phyloP scores from a whole-genome alignment of 2,329 filamentous ascomycete species.

The Fusarium abutilonis region DNA sequence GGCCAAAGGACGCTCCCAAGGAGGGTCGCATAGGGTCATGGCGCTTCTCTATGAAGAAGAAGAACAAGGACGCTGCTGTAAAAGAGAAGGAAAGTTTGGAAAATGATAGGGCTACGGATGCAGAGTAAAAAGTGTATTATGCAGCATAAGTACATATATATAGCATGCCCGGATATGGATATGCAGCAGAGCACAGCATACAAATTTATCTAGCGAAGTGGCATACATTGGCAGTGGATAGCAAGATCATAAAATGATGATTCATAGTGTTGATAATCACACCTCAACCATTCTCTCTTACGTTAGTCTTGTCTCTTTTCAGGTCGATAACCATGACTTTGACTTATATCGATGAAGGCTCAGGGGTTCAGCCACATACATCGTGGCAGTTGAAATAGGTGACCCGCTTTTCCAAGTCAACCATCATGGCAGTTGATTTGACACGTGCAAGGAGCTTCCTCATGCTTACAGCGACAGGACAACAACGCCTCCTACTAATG shows the following conservation, averaged over 20 bases:
- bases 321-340: neutral
- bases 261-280: constrained; percentile 20
- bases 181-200: neutral
- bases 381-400: constrained; percentile 7
- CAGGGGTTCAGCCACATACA: constrained; percentile 35
- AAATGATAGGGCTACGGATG: constrained; percentile 54
- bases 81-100: constrained; percentile 65
- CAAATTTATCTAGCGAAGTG: constrained; percentile 12
- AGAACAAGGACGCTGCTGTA: constrained; percentile 58
- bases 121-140: constrained; percentile 38
- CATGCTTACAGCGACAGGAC: constrained; percentile 14
- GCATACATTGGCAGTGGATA: constrained; percentile 20
- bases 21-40: constrained; percentile 62
- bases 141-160: neutral
- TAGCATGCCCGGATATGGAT: constrained; percentile 1
- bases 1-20: constrained; percentile 51
- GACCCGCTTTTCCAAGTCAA: constrained; percentile 37
- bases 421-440: constrained; percentile 41
- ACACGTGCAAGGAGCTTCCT: constrained; percentile 43
- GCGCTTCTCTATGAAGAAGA: constrained; percentile 70
- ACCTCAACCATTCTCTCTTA: constrained; percentile 10
- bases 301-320: neutral
- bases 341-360: neutral
- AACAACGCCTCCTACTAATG: neutral
- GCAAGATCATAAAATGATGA: constrained; percentile 22